Base-by-base conservation (phyloP, 2,329 filamentous ascomycete genomes). In the Scortechinia acanthostroma region DNA sequence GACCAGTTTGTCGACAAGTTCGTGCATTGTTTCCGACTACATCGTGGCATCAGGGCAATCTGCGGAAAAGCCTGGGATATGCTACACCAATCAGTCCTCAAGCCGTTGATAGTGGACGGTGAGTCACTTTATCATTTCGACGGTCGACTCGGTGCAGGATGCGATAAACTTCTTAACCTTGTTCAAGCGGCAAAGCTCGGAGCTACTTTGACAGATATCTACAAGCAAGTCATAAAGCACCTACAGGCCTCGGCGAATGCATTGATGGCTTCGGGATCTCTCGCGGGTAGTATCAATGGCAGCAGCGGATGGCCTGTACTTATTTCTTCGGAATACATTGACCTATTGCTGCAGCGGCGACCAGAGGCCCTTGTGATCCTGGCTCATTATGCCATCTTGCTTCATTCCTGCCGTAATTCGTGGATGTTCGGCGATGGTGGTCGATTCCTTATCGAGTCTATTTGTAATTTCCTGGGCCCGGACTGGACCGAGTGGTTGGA, bases 371-470 rank as follows among this genome's bases (percentile, higher is more conserved):
- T 76, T 20, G 57, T 72, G 10, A 62, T 76, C 4, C 54, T 77
- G 19, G 71, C 69, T 4, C 65, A 75, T 50, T 74, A 73, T 47
- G 70, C 70, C 10, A 62, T 73, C 3, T 51, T 76, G 35, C 55
- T 75, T n/a, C 66, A 73, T 48, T 59, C 58, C 14, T 64, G 60
- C 33, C 56, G 63, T 5, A 48, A 53, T 3, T 53, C 58, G 25
- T 73, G 70, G 69, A 55, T 68, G 21, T 58, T 69, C 50, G 62
- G 48, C 16, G 51, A 52, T 22, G 45, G 54, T 19, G 56, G 57
- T 25, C 44, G 46, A 13, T 50, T 56, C 21, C 47, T 61, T 20
- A 49, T 60, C 42, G 46, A 45, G n/a, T 52, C 48, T n/a, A 56
- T 62, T 28, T 46, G 51, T n/a, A 43, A 45, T 15, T 40, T 13